A percentile compares a stretch with the other conserved stretches of the same genome.
phyloP scores from a whole-genome alignment of 2,329 filamentous ascomycete species.

The Rutstroemia sp. region DNA sequence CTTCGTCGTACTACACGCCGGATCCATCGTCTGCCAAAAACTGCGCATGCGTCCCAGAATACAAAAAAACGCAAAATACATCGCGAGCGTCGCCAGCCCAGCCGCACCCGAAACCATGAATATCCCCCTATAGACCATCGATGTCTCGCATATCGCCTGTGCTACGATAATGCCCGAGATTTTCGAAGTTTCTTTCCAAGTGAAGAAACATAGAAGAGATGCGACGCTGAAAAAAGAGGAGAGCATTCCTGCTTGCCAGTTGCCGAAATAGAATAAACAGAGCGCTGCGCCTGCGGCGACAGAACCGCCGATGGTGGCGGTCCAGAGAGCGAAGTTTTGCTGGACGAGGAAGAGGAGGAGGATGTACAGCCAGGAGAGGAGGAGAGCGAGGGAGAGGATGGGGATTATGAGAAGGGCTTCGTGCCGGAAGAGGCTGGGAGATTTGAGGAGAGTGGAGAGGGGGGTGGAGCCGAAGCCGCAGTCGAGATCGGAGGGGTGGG shows the following conservation, averaged over 20 bases:
- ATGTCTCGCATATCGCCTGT: background rate
- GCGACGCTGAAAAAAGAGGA: background rate
- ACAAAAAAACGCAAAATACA: too few species aligned
- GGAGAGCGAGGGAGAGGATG: background rate
- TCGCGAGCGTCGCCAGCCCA: too few species aligned
- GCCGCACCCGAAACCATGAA: background rate
- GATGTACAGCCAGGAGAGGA: background rate
- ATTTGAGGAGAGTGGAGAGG: background rate
- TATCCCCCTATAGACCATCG: background rate
- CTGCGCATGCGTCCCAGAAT: too few species aligned
- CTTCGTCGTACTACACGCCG: background rate
- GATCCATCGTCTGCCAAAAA: background rate
- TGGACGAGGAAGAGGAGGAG: background rate
- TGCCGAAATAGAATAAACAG: slow-evolving; percentile 63
- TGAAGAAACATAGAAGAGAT: background rate
- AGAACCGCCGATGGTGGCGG: background rate
- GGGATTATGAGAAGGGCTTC: background rate
- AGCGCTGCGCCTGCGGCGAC: slow-evolving; percentile 39
- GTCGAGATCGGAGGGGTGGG: background rate
- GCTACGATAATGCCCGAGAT: background rate
- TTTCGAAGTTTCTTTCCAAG: background rate
- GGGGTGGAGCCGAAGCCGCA: background rate
- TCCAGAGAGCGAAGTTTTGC: background rate
- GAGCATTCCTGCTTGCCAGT: slow-evolving; percentile 8
- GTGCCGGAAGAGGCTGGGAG: background rate